Base-by-base conservation (phyloP, 305 asterid species). In the Fraxinus floribunda region DNA sequence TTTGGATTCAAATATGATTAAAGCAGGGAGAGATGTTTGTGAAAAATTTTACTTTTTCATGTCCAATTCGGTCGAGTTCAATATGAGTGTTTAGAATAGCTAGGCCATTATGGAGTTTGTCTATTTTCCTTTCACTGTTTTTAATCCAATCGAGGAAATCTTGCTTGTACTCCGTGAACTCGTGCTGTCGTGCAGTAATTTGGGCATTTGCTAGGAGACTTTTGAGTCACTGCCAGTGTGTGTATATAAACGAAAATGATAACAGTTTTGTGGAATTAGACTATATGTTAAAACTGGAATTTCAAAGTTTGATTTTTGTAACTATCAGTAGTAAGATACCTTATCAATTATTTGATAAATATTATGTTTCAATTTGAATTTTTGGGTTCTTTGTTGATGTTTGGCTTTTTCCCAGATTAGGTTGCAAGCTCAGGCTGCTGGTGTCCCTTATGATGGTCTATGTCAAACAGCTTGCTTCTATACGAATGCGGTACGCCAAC, bases 381-480 rank as follows among this genome's bases (percentile, higher is more conserved):
- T 36, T 32, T 68, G 22, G 80, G 22, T 62, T 34, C 44, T n/a
- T 83, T 35, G 30, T 77, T 81, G 64, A 80, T 79, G 4, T 80
- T 83, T 80, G 76, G 80, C 57, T 75, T 85, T 75, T 85, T 79
- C 82, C 13, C 92, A 94, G 99, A 94, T 95, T 41, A 93, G 99
- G 92, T 87, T 95, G 89, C 99, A 95, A 89, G 97, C 98, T 75
- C 99, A 95, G 89, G 97, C 98, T 73, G 97, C 97, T 78, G 93
- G 97, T 49, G 93, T 89, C 30, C 90, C 95, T 74, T 88, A 89
- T 78, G 83, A 85, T 80, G 86, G 84, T 76, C 81, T 90, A 1
- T 84, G 89, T 78, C 84, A 74, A 76, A 29, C 86, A 35, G 87
- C 85, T 46, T 88, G 91, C 86, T 82, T 84, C 30, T 89, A 82